Evolutionary conservation across 805 yeast species (phyloP).

Genomic region (Candida chilensis): DNA sequence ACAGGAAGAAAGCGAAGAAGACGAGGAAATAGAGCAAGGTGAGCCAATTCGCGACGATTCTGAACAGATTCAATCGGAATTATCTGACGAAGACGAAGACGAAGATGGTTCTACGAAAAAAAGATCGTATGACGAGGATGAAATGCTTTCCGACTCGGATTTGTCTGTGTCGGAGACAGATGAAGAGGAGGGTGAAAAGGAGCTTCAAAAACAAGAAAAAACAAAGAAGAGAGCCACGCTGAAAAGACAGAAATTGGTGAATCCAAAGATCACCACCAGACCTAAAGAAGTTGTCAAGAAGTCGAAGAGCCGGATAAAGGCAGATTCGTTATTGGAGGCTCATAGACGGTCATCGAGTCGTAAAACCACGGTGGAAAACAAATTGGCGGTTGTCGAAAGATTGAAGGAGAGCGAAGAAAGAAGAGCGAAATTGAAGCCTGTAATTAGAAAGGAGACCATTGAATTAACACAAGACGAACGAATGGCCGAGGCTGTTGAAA

Average conservation of each 20-base stretch:
- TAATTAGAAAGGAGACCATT: slow-evolving; percentile 24
- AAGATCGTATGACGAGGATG: slow-evolving; percentile 28
- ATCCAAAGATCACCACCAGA: slow-evolving; percentile 19
- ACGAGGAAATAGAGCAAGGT: slow-evolving; percentile 17
- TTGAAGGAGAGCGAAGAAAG: slow-evolving; percentile 61
- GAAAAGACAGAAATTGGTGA: slow-evolving; percentile 8
- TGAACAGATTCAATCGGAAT: too few relatives aligned
- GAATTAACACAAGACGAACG: slow-evolving; percentile 66
- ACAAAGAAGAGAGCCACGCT: slow-evolving; percentile 17
- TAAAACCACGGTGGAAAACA: slow-evolving; percentile 66
- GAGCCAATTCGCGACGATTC: slow-evolving; percentile 17
- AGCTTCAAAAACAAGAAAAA: slow-evolving; percentile 37
- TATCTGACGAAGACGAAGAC: slow-evolving; percentile 10
- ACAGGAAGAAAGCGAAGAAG: slow-evolving; percentile 13
- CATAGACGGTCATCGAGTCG: slow-evolving; percentile 71
- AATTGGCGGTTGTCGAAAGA: slow-evolving; percentile 66
- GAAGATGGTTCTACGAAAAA: background rate
- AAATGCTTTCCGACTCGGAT: slow-evolving; percentile 48
- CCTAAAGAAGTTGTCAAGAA: slow-evolving; percentile 11
- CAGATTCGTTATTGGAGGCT: slow-evolving; percentile 41
- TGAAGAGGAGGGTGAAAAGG: slow-evolving; percentile 65
- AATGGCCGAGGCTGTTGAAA: slow-evolving; percentile 75
- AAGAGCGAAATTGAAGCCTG: slow-evolving; percentile 35
- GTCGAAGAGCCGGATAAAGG: slow-evolving; percentile 10
- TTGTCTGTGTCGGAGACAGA: slow-evolving; percentile 41